Evolutionary conservation across 2,329 filamentous ascomycete species (phyloP).

Genomic region (Trichoderma simmonsii): DNA sequence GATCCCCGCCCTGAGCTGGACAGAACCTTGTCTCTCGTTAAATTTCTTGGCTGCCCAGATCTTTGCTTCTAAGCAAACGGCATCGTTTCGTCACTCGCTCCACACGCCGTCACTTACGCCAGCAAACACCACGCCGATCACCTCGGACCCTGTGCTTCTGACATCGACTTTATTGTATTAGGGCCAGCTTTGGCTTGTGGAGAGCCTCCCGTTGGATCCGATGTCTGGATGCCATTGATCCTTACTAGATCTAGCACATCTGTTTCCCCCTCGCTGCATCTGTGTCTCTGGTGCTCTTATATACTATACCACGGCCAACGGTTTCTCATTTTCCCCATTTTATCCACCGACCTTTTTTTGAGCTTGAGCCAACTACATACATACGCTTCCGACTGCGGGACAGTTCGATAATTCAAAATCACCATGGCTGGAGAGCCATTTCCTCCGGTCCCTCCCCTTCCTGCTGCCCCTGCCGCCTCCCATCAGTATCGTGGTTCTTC

Average conservation of each 20-base stretch:
- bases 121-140: conserved; percentile 19
- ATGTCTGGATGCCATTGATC: neutral
- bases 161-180: neutral
- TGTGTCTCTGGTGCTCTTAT: neutral
- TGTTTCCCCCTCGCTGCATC: neutral
- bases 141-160: neutral
- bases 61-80: neutral
- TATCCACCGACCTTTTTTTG: neutral
- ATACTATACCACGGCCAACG: neutral
- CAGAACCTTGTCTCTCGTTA: neutral
- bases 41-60: neutral
- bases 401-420: neutral
- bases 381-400: neutral
- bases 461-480: neutral
- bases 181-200: neutral
- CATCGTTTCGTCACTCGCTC: conserved; percentile 21
- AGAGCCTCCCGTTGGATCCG: conserved; percentile 9
- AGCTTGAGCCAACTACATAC: neutral
- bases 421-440: conserved; percentile 11
- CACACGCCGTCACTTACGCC: conserved; percentile 11
- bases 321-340: neutral
- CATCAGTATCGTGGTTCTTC: neutral
- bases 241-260: neutral
- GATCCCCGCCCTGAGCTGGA: neutral
- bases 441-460: neutral